phyloP scores from a whole-genome alignment of 352 stramenopile genomes.

The Paralagenidium karlingii region DNA sequence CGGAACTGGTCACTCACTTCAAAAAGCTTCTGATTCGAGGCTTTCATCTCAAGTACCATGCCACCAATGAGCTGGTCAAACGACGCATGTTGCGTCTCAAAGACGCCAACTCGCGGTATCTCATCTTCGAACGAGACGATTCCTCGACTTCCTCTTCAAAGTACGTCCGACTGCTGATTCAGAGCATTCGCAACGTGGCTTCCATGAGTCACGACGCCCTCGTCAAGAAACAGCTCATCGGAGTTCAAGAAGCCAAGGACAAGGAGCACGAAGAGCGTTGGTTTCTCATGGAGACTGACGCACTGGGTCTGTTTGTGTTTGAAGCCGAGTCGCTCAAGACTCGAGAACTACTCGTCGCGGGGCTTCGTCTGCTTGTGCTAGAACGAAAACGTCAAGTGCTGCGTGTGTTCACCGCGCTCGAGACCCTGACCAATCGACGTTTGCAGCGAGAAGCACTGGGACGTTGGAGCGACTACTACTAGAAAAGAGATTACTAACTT shows the following conservation, averaged over 20 bases:
- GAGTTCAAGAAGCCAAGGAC: no score
- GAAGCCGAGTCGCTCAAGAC: conserved; percentile 51
- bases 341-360: conserved; percentile 49
- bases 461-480: conserved; percentile 1
- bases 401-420: conserved; percentile 17
- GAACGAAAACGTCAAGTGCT: conserved; percentile 39
- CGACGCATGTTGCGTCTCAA: conserved; percentile 26
- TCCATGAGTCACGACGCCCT: neutral
- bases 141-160: conserved; percentile 10
- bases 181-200: conserved; percentile 39
- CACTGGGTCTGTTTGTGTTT: conserved; percentile 24
- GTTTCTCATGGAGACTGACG: no score
- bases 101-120: conserved; percentile 20
- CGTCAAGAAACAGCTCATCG: no score
- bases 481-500: neutral
- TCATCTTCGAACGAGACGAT: conserved; percentile 31
- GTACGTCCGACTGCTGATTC: conserved; percentile 30
- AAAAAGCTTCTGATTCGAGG: conserved; percentile 58
- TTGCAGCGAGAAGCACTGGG: neutral
- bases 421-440: conserved; percentile 3
- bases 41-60: conserved; percentile 49
- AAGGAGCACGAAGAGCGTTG: no score
- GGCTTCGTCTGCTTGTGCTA: conserved; percentile 38
- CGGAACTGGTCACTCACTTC: conserved; percentile 50
- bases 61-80: conserved; percentile 26